phyloP scores from a whole-genome alignment of 2,329 filamentous ascomycete genomes.

The Phyllosticta citriasiana region DNA sequence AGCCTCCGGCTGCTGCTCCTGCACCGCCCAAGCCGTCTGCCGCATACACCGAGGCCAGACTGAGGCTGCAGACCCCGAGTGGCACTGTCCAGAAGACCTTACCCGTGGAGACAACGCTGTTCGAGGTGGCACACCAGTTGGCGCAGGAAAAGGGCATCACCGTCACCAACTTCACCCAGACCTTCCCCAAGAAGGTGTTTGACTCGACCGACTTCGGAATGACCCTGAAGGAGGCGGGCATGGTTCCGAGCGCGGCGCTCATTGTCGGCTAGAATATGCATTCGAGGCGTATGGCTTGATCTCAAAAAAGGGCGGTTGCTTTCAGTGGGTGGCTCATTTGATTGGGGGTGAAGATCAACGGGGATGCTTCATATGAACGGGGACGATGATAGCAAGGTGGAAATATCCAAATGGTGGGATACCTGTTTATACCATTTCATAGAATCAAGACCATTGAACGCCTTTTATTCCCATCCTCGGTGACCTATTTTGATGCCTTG shows the following conservation, averaged over 20 bases:
- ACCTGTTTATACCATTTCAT: neutral
- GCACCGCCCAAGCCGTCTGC: slow-evolving; percentile 52
- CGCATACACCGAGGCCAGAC: slow-evolving; percentile 67
- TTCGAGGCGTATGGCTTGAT: neutral
- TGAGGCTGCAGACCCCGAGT: slow-evolving; percentile 66
- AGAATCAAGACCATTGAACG: neutral
- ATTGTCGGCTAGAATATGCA: slow-evolving; percentile 42
- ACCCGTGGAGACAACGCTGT: slow-evolving; percentile 80
- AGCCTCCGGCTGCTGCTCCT: slow-evolving; percentile 37
- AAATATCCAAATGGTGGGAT: neutral
- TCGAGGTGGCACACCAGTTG: slow-evolving; percentile 76
- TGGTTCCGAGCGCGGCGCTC: slow-evolving; percentile 84
- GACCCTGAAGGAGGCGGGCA: slow-evolving; percentile 82
- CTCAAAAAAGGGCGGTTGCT: neutral
- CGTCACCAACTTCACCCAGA: slow-evolving; percentile 71
- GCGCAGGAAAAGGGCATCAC: slow-evolving; percentile 58
- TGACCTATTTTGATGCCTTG: slow-evolving; percentile 8
- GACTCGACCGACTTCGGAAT: slow-evolving; percentile 65
- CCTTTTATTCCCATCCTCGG: neutral
- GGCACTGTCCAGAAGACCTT: slow-evolving; percentile 82
- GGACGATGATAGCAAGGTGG: neutral
- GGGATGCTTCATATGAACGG: neutral
- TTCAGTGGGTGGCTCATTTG: neutral
- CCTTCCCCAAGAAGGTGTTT: slow-evolving; percentile 78
- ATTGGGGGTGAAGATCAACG: no score